Evolutionary conservation across 352 stramenopile genomes (phyloP).

Genomic region (Phytophthora agathidicida): DNA sequence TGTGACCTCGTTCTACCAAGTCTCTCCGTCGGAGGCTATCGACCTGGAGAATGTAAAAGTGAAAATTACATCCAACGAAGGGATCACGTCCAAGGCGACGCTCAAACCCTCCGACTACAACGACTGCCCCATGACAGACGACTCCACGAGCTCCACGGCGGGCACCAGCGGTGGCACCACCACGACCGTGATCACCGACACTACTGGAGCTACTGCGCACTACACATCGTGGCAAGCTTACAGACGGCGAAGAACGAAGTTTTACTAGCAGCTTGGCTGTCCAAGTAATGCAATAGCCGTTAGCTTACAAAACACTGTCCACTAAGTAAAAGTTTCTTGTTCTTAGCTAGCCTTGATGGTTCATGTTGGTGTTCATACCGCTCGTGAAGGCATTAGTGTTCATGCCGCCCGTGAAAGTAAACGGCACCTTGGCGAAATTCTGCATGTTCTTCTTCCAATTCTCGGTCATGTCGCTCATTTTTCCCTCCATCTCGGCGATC

Average conservation of each 20-base stretch:
- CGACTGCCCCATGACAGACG: slow-evolving; percentile 46
- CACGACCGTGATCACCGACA: slow-evolving; percentile 38
- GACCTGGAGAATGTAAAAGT: slow-evolving; percentile 72
- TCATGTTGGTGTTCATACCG: slow-evolving; percentile 36
- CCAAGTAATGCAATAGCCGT: too few species aligned
- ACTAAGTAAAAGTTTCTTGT: too few species aligned
- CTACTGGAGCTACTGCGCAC: slow-evolving; percentile 36
- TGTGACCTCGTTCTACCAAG: slow-evolving; percentile 93
- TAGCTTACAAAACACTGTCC: not conserved
- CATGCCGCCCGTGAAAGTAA: slow-evolving; percentile 59
- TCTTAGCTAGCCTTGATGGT: slow-evolving; percentile 29
- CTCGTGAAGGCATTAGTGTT: slow-evolving; percentile 52
- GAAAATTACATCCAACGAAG: slow-evolving; percentile 83
- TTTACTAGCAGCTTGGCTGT: slow-evolving; percentile 36
- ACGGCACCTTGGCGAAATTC: slow-evolving; percentile 81
- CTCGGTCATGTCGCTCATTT: slow-evolving; percentile 89
- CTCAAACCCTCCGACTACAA: slow-evolving; percentile 42
- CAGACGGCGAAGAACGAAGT: slow-evolving; percentile 32
- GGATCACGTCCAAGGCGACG: slow-evolving; percentile 87
- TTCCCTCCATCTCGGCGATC: slow-evolving; percentile 85
- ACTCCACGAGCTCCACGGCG: slow-evolving; percentile 20
- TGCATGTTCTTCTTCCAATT: slow-evolving; percentile 89
- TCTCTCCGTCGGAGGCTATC: slow-evolving; percentile 35
- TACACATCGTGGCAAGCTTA: slow-evolving; percentile 50
- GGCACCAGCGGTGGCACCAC: slow-evolving; percentile 17